These are phyloP conservation scores for Coleophoma crateriformis DNA, from an alignment of 2,329 filamentous ascomycete genomes.

Conservation along the genomic window DNA sequence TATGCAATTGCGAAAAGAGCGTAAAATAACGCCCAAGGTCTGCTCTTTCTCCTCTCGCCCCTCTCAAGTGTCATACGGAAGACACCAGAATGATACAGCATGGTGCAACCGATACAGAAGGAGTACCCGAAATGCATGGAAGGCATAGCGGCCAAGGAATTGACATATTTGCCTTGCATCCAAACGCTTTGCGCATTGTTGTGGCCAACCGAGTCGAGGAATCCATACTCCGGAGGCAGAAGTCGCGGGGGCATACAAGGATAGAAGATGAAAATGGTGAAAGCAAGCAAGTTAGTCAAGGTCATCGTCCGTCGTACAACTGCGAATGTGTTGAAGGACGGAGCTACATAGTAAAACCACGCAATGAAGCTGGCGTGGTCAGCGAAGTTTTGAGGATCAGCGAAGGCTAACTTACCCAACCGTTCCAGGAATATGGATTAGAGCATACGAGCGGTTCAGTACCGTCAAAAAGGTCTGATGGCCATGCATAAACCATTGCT, in stretches of 20 bases:
- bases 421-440: constrained; percentile 56
- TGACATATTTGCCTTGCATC: constrained; percentile 44
- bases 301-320: constrained; percentile 42
- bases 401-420: constrained; percentile 38
- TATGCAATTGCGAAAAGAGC: constrained; percentile 36
- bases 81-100: constrained; percentile 47
- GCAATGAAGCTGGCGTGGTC: constrained; percentile 47
- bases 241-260: constrained; percentile 47
- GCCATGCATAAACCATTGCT: constrained; percentile 50
- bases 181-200: constrained; percentile 43
- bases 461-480: constrained; percentile 47
- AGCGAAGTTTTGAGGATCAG: not conserved
- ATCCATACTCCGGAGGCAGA: constrained; percentile 42
- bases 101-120: constrained; percentile 45
- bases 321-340: constrained; percentile 39
- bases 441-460: constrained; percentile 52
- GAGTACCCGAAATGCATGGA: constrained; percentile 49
- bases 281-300: constrained; percentile 47
- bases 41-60: constrained; percentile 35
- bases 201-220: constrained; percentile 43
- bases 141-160: constrained; percentile 45
- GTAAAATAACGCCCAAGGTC: constrained; percentile 38
- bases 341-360: constrained; percentile 57
- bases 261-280: constrained; percentile 44
- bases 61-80: constrained; percentile 29